Base-by-base conservation (phyloP, 352 stramenopile genomes). In the Phytopythium montanum region DNA sequence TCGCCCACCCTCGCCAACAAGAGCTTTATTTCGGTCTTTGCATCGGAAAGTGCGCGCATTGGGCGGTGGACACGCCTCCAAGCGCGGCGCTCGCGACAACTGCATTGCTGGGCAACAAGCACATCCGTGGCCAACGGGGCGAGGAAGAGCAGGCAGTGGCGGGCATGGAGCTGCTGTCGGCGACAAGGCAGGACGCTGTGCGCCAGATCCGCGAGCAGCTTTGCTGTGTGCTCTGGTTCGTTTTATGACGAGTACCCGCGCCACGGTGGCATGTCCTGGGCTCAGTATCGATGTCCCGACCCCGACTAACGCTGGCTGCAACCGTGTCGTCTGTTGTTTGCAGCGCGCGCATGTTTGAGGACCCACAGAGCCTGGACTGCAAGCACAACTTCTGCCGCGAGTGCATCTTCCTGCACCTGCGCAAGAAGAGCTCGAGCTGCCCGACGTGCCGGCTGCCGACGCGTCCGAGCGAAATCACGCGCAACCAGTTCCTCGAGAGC, bases 361-460 rank as follows among this genome's bases (percentile, higher is more conserved):
- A 95, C 62, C 82, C 86, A 48, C 86, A 95, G 36, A 92, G 84
- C 54, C 75, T 95, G 55, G 81, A 88, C 67, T 95, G 86, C 66
- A 93, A 95, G 57, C 86, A 95, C 79, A 95, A 95, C 56, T 95
- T 94, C 54, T 95, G 86, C 54, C 79, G 72, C 65, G 60, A 70
- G 23, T 95, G 84, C 67, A 92, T 94, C 54, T 71, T 86, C 26
- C 54, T 72, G 33, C 79, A 92, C 45, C 56, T 95, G 42, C 69
- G 69, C 44, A 81, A 75, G 51, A 74, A 76, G 55, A 69, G 87
- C 52, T 79, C 70, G 36, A 65, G 75, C 41, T 95, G 86, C 66
- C 84, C 86, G 3, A 78, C 68, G 38, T 95, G 86, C 57, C 73
- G 75, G 13, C 72, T 95, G 58, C 86, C 86, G 21, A 90, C 81